Base-by-base conservation (phyloP, 2,329 filamentous ascomycete genomes). In the Ophiostoma fasciatum region DNA sequence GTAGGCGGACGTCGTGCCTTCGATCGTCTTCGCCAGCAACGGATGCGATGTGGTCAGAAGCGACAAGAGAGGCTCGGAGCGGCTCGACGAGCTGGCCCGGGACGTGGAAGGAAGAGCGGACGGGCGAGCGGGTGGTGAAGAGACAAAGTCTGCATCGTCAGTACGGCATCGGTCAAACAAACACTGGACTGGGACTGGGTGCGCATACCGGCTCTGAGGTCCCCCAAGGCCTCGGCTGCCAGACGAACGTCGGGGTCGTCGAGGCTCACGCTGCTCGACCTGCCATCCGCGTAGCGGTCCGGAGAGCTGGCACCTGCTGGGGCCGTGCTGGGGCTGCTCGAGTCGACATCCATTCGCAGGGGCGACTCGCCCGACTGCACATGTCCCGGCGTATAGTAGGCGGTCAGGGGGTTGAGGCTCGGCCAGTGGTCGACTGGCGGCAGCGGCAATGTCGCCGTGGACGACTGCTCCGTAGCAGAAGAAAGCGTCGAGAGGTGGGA, bases 31-130 rank as follows among this genome's bases (percentile, higher is more conserved):
- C 9, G 82, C 84, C 13, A 94, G 70, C 42, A 92, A 65, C 1
- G 88, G 88, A 51, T 94, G 85, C 1, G 82, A 82, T 3, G 83
- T 87, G 0, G 85, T 92, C 17, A 96, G 70, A 1, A 96, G 72
- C 5, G 83, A 82, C 4, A 96, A 64, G 6, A 94, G 66, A 1
- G 87, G 90, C 55, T 94, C 85, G 2, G 64, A 59, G 20, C 59
- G 51, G 29, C 56, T 54, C 46, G 56, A 54, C 48, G 40, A 51
- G 42, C 52, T 38, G 43, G 58, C 58, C 36, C 61, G 55, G 7
- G 53, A 51, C 4, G 44, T 48, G 26, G 47, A 46, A 22, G 47
- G 61, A 35, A 58, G 53, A 13, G 61, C 53, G 2, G 63, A 59
- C 30, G 59, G 54, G 31, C 54, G 57, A 35, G 58, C 58, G 5